A percentile compares a stretch with the other conserved stretches of the same genome.
Evolutionary conservation across 352 stramenopile species (phyloP).

Genomic region (Phytophthora fragariae): DNA sequence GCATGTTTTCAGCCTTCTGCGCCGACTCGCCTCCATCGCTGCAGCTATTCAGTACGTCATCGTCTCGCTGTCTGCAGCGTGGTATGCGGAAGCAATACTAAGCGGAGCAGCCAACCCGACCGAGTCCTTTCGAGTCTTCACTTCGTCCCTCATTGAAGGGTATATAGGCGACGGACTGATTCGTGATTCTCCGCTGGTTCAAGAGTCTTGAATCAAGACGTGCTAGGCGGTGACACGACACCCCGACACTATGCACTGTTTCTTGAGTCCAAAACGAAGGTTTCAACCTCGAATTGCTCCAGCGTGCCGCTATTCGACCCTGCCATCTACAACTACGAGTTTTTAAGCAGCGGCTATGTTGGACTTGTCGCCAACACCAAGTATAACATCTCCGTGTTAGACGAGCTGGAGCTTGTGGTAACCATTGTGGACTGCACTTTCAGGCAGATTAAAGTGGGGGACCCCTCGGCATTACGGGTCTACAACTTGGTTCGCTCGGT

Average conservation of each 20-base stretch:
- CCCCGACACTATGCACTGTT: constrained; percentile 37
- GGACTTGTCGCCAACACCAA: constrained; percentile 23
- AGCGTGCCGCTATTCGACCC: background rate
- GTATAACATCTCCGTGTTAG: constrained; percentile 43
- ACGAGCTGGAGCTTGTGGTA: constrained; percentile 37
- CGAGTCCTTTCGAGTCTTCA: constrained; percentile 3
- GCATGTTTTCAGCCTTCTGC: constrained; percentile 16
- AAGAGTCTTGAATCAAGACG: no score
- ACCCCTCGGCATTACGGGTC: constrained; percentile 8
- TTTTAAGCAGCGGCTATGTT: constrained; percentile 33
- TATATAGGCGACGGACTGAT: constrained; percentile 36
- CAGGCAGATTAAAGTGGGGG: constrained; percentile 7
- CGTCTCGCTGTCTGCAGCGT: constrained; percentile 26
- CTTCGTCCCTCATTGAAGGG: constrained; percentile 17
- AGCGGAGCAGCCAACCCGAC: constrained; percentile 12
- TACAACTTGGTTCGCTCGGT: constrained; percentile 35
- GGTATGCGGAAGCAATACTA: constrained; percentile 13
- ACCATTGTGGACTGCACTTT: constrained; percentile 47
- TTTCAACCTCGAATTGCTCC: constrained; percentile 2
- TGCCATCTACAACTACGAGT: constrained; percentile 37
- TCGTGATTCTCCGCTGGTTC: constrained; percentile 33
- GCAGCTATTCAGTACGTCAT: constrained; percentile 36
- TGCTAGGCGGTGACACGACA: constrained; percentile 23
- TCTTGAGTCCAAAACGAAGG: constrained; percentile 21
- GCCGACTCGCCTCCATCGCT: constrained; percentile 24